A percentile compares a stretch with the other conserved stretches of the same genome.
These are phyloP conservation scores for Ramaria sp. DNA, from an alignment of 768 basidiomycete species.

Conservation along the genomic window DNA sequence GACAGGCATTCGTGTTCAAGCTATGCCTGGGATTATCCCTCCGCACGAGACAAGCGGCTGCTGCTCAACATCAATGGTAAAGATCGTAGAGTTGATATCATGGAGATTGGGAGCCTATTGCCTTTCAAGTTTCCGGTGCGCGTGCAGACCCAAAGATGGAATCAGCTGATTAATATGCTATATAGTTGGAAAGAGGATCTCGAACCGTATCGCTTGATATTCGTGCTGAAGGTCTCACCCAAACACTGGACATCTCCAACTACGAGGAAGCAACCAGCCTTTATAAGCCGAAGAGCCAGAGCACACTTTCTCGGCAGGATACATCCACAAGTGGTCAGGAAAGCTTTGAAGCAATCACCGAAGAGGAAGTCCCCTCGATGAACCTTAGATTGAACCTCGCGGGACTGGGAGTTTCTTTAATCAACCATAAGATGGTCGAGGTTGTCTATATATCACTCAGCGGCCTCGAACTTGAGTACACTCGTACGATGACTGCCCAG, in stretches of 20 bases:
- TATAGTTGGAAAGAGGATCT: constrained; percentile 33
- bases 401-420: constrained; percentile 85
- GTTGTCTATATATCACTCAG: constrained; percentile 81
- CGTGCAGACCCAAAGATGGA: constrained; percentile 6
- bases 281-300: constrained; percentile 65
- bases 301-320: constrained; percentile 50
- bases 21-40: constrained; percentile 94
- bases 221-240: constrained; percentile 77
- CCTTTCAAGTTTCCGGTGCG: constrained; percentile 81
- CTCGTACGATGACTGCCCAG: constrained; percentile 67
- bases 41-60: constrained; percentile 71
- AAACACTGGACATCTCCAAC: constrained; percentile 76
- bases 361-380: constrained; percentile 58
- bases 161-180: constrained; percentile 20
- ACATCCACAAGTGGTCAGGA: constrained; percentile 59
- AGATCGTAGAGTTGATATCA: constrained; percentile 69
- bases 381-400: constrained; percentile 67
- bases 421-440: constrained; percentile 81
- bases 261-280: constrained; percentile 80
- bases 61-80: constrained; percentile 49
- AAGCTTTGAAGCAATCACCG: constrained; percentile 76
- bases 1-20: constrained; percentile 39
- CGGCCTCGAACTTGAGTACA: constrained; percentile 75
- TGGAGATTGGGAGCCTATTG: constrained; percentile 88
- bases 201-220: constrained; percentile 81